Evolutionary conservation across 192 early-diverging fungal species (phyloP).

Genomic region (Entomortierella beljakovae): DNA sequence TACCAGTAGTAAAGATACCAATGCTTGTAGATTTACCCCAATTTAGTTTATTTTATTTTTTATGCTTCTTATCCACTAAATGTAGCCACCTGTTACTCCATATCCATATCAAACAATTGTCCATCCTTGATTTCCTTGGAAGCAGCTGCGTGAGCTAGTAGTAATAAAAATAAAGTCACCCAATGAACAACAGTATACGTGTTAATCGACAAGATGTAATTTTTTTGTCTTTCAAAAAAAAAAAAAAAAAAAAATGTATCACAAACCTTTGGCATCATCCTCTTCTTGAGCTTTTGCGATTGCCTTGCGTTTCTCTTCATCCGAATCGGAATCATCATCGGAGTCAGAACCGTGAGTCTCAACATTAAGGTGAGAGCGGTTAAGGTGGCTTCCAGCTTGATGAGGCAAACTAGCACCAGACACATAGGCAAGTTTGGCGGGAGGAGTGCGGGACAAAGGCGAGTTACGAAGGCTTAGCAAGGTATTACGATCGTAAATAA

Average conservation of each 20-base stretch:
- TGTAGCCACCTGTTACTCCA: constrained; percentile 33
- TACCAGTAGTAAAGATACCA: neutral
- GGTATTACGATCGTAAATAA: constrained; percentile 72
- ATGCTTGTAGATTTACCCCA: neutral
- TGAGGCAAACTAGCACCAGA: constrained; percentile 58
- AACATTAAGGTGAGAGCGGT: constrained; percentile 49
- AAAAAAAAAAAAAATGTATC: neutral
- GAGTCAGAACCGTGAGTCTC: constrained; percentile 52
- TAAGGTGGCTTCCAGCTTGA: constrained; percentile 37
- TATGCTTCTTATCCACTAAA: constrained; percentile 15
- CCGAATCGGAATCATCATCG: constrained; percentile 40
- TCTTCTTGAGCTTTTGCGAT: constrained; percentile 53
- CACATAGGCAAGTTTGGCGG: constrained; percentile 66
- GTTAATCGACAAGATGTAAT: neutral
- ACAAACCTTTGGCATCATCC: constrained; percentile 49
- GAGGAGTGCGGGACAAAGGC: constrained; percentile 69
- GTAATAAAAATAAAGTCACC: neutral
- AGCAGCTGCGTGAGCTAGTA: constrained; percentile 37
- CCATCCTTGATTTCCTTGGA: constrained; percentile 54
- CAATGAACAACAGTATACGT: neutral
- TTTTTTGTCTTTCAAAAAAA: neutral
- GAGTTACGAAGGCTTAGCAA: constrained; percentile 71
- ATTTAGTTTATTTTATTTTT: constrained; percentile 3
- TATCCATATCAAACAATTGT: constrained; percentile 50
- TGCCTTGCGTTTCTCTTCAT: constrained; percentile 59